Evolutionary conservation across 2,329 filamentous ascomycete genomes (phyloP), one percentile per base, ranked within the genome.

Genomic region (Xylaria sp.): DNA sequence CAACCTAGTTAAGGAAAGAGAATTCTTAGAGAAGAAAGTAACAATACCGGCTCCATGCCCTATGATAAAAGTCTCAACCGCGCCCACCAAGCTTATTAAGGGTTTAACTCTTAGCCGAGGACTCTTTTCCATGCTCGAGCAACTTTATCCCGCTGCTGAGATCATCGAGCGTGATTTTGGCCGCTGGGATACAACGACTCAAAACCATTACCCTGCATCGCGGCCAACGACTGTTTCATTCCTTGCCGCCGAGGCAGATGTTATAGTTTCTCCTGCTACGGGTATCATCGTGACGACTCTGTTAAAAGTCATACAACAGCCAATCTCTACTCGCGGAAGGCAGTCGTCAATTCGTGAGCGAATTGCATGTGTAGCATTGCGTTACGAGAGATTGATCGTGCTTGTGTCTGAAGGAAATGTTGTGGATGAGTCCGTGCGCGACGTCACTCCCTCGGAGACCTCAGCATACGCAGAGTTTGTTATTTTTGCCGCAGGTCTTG

Each of bases 251-350:
- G 91, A 94, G 77, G 91, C 92, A 2, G 94, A 97, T 74, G 79
- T 97, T 2, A 86, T 91, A 0, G 74, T 94, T 5, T 92, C 92
- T 0, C 89, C 92, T 0, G 84, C 83, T 0, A 89, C 87, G 0
- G 94, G 92, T 0, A 81, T 97, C 2, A 79, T 97, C 0, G 76
- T 92, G 23, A 92, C 92, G 0, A 92, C 88, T 0, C 81, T 94
- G 5, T 88, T 94, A 69, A 89, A 91, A 72, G 84, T 92, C 31
- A 91, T 90, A 52, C 94, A 97, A 75, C 88, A 85, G 57, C 84
- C 91, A 2, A 83, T 94, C 0, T 92, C 93, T 0, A 90, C 90
- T 0, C 85, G 88, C 62, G 82, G 79, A 9, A 70, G 75, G 0
- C 78, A 81, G 43, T 81, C 83, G 2, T 80, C 82, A 15, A 82